A percentile compares a stretch with the other conserved stretches of the same genome.
These are phyloP conservation scores for Boechera retrofracta DNA, from an alignment of 345 rosid species.

Conservation along the genomic window DNA sequence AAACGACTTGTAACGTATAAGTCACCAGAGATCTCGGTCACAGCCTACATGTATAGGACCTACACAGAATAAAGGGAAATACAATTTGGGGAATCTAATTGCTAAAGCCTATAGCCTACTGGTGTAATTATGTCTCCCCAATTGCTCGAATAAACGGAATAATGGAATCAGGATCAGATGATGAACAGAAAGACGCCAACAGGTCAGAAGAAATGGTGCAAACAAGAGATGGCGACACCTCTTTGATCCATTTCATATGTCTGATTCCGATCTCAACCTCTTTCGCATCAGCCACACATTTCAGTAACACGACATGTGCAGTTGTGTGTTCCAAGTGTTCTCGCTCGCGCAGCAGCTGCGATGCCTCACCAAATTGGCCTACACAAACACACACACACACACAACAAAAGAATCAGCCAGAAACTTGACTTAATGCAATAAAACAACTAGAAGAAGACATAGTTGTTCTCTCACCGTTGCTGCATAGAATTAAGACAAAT, in stretches of 20 bases:
- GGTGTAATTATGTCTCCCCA: slow-evolving; percentile 23
- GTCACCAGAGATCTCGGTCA: slow-evolving; percentile 12
- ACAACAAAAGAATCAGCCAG: slow-evolving; percentile 7
- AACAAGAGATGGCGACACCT: slow-evolving; percentile 51
- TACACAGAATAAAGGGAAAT: slow-evolving; percentile 25
- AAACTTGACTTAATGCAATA: slow-evolving; percentile 11
- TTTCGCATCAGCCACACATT: slow-evolving; percentile 60
- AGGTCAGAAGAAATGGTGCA: slow-evolving; percentile 51
- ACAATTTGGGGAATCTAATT: slow-evolving; percentile 38
- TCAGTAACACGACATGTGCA: slow-evolving; percentile 62
- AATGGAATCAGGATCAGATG: slow-evolving; percentile 53
- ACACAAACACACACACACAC: slow-evolving; percentile 5
- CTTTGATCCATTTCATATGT: slow-evolving; percentile 59
- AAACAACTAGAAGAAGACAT: slow-evolving; percentile 8
- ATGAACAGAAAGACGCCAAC: slow-evolving; percentile 51
- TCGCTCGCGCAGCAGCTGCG: slow-evolving; percentile 51
- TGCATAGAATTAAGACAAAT: slow-evolving; percentile 59
- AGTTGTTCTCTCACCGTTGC: slow-evolving; percentile 51
- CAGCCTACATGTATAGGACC: slow-evolving; percentile 18
- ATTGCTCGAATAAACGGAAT: slow-evolving; percentile 40
- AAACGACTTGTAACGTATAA: slow-evolving; percentile 30
- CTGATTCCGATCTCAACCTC: slow-evolving; percentile 57
- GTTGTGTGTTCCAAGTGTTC: slow-evolving; percentile 50
- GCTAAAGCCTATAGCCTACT: background rate
- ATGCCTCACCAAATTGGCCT: slow-evolving; percentile 60